phyloP scores from a whole-genome alignment of 352 stramenopile species.

The Globisporangium rhizosaccharum region DNA sequence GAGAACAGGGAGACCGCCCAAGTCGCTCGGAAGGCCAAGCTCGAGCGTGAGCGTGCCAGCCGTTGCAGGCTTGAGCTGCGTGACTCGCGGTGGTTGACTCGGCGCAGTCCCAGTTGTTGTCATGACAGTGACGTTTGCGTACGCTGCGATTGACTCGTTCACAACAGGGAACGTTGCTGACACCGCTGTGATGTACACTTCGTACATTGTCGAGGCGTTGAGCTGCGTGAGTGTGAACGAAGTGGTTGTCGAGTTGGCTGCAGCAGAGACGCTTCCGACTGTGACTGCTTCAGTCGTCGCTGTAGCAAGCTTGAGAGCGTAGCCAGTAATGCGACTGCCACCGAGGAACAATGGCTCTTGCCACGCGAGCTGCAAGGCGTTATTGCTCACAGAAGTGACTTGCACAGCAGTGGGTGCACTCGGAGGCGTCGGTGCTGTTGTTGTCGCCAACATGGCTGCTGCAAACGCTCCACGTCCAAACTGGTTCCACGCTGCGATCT shows the following conservation, averaged over 20 bases:
- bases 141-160: not conserved
- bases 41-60: slow-evolving; percentile 33
- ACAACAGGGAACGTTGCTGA: slow-evolving; percentile 20
- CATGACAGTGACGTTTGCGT: slow-evolving; percentile 10
- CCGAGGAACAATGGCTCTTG: slow-evolving; percentile 27
- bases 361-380: slow-evolving; percentile 30
- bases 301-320: slow-evolving; percentile 12
- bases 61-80: slow-evolving; percentile 16
- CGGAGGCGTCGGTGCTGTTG: slow-evolving; percentile 24
- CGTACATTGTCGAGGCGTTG: slow-evolving; percentile 30
- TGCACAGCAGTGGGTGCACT: slow-evolving; percentile 20
- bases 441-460: slow-evolving; percentile 15
- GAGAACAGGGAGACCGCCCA: slow-evolving; percentile 27
- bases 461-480: slow-evolving; percentile 40
- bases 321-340: slow-evolving; percentile 24
- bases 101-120: slow-evolving; percentile 23
- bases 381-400: slow-evolving; percentile 7
- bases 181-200: slow-evolving; percentile 19
- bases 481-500: slow-evolving; percentile 43
- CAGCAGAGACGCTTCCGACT: not conserved
- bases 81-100: slow-evolving; percentile 10
- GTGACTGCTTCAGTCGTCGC: slow-evolving; percentile 1
- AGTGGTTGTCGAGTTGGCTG: not conserved
- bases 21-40: slow-evolving; percentile 23
- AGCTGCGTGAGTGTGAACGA: slow-evolving; percentile 20